Conservation (phyloP, 1,284 basidiomycete species). For the Trichosporon inkin region DNA sequence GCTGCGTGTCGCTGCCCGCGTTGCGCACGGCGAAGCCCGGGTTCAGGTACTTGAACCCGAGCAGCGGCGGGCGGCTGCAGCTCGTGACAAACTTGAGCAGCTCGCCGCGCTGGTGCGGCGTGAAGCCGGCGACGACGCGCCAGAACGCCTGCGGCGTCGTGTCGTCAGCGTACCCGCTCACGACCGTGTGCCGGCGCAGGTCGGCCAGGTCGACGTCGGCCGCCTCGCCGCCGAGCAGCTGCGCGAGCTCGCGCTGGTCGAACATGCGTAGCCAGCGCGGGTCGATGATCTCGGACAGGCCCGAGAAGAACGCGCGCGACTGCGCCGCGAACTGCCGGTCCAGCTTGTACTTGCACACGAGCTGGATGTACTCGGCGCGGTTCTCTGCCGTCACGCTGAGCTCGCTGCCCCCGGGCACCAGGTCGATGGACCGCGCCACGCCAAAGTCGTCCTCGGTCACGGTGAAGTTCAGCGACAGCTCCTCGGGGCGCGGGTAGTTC, state of each 20-base stretch:
- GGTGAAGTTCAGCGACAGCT: slow-evolving; percentile 88
- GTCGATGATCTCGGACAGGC: slow-evolving; percentile 81
- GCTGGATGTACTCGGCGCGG: slow-evolving; percentile 81
- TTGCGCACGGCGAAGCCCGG: slow-evolving; percentile 82
- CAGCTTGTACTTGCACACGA: slow-evolving; percentile 83
- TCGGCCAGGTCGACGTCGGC: slow-evolving; percentile 78
- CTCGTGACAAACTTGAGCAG: slow-evolving; percentile 85
- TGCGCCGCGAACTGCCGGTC: slow-evolving; percentile 84
- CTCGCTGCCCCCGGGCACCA: slow-evolving; percentile 78
- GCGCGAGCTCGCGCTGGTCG: slow-evolving; percentile 85
- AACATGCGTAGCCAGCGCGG: slow-evolving; percentile 91
- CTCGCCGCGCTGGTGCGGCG: slow-evolving; percentile 65
- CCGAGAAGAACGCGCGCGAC: slow-evolving; percentile 63
- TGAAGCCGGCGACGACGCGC: slow-evolving; percentile 54
- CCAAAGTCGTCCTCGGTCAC: slow-evolving; percentile 90
- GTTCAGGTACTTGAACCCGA: slow-evolving; percentile 78
- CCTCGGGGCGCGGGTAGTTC: slow-evolving; percentile 83
- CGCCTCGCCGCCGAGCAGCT: slow-evolving; percentile 77
- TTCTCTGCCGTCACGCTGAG: slow-evolving; percentile 87
- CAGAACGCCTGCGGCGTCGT: slow-evolving; percentile 73
- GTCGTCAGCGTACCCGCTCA: slow-evolving; percentile 66
- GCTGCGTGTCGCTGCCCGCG: slow-evolving; percentile 64
- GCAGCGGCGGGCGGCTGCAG: slow-evolving; percentile 80
- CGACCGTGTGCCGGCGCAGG: slow-evolving; percentile 66
- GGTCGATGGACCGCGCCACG: slow-evolving; percentile 68